Evolutionary conservation across 176 grass and related monocot species (phyloP).

Genomic region (Chloris gayana): DNA sequence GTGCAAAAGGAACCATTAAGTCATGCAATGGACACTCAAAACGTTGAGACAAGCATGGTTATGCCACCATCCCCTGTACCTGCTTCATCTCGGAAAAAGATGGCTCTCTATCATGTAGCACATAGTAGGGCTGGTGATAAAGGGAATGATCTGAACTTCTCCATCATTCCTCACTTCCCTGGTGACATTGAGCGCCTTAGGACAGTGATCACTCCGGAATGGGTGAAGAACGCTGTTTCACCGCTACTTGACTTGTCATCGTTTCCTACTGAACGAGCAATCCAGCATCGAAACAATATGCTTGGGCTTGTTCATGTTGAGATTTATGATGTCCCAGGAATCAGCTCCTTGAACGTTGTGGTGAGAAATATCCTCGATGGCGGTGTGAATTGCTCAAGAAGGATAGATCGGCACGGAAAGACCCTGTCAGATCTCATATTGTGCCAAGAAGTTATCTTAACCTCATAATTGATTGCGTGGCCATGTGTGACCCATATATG

Average conservation of each 20-base stretch:
- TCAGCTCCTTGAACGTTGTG: conserved; percentile 81
- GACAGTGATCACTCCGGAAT: conserved; percentile 60
- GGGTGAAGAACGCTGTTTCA: conserved; percentile 74
- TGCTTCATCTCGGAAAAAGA: conserved; percentile 51
- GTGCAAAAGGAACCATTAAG: conserved; percentile 21
- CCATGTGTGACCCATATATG: neutral
- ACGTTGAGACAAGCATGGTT: neutral
- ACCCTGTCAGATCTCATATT: conserved; percentile 87
- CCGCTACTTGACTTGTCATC: conserved; percentile 61
- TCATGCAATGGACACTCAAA: neutral
- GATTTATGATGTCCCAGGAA: conserved; percentile 76
- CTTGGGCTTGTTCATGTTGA: conserved; percentile 63
- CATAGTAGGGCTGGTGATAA: conserved; percentile 85
- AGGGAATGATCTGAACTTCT: conserved; percentile 91
- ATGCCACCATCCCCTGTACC: conserved; percentile 24
- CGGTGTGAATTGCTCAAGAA: conserved; percentile 88
- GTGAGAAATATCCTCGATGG: conserved; percentile 88
- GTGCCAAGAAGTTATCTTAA: conserved; percentile 57
- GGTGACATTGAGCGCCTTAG: conserved; percentile 58
- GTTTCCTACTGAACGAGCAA: conserved; percentile 28
- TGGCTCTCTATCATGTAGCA: conserved; percentile 73
- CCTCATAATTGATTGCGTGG: conserved; percentile 11
- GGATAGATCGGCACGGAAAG: conserved; percentile 93
- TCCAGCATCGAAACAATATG: conserved; percentile 26
- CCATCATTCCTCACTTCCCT: conserved; percentile 76